These are phyloP conservation scores for Passiflora organensis DNA, from an alignment of 345 rosid species.

Conservation along the genomic window DNA sequence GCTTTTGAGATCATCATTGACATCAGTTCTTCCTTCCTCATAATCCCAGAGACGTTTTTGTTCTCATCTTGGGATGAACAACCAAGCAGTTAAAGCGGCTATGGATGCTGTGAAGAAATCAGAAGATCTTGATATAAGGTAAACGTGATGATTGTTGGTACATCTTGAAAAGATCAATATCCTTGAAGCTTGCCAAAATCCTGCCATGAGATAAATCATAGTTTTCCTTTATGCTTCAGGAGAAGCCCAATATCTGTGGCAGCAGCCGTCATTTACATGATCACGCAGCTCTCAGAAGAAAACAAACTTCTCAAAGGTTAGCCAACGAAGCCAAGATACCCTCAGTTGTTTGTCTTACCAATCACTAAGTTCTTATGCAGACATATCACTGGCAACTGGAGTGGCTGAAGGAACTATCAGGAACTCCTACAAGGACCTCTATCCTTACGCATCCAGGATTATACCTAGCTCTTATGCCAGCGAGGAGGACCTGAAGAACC, in stretches of 20 bases:
- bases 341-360: not conserved
- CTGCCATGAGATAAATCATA: no score
- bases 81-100: slow-evolving; percentile 9
- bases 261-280: slow-evolving; percentile 16
- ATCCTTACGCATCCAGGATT: slow-evolving; percentile 19
- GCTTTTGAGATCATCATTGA: no score
- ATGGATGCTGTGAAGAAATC: slow-evolving; percentile 16
- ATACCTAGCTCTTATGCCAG: slow-evolving; percentile 33
- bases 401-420: slow-evolving; percentile 31
- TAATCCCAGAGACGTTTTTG: slow-evolving; percentile 8
- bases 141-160: no score
- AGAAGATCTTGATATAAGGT: slow-evolving; percentile 14
- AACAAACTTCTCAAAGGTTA: slow-evolving; percentile 15
- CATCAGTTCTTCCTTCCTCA: no score
- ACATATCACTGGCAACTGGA: slow-evolving; percentile 18
- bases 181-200: no score
- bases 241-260: slow-evolving; percentile 14
- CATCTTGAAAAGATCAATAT: no score
- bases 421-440: slow-evolving; percentile 31
- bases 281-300: slow-evolving; percentile 17
- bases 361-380: slow-evolving; percentile 9
- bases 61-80: slow-evolving; percentile 15
- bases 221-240: not conserved
- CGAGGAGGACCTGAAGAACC: slow-evolving; percentile 19
- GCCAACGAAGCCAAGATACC: not conserved